A percentile compares a stretch with the other conserved stretches of the same genome.
These are phyloP conservation scores for Paecilomyces variotii DNA, from an alignment of 2,329 filamentous ascomycete species.

Conservation along the genomic window DNA sequence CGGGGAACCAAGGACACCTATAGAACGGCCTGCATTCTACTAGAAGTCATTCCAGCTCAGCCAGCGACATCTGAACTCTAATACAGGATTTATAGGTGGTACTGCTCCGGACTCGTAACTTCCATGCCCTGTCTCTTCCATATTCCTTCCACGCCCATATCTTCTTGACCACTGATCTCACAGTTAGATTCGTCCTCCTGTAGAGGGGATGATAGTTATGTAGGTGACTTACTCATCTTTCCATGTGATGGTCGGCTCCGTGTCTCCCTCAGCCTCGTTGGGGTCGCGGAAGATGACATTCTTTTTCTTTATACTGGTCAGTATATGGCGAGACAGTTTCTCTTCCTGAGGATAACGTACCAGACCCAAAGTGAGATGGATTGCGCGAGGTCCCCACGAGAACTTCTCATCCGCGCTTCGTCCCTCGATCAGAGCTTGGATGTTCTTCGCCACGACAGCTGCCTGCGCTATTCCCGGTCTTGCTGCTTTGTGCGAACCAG, in stretches of 20 bases:
- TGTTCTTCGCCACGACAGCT: conserved; percentile 25
- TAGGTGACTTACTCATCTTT: conserved; percentile 23
- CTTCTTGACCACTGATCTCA: conserved; percentile 22
- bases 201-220: neutral
- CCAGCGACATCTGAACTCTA: neutral
- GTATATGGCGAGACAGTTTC: neutral
- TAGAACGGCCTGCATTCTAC: neutral
- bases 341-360: conserved; percentile 13
- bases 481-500: conserved; percentile 27
- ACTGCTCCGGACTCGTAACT: conserved; percentile 21
- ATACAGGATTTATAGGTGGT: conserved; percentile 19
- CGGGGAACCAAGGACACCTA: neutral
- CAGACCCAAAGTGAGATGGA: conserved; percentile 27
- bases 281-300: conserved; percentile 32
- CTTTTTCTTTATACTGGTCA: conserved; percentile 18
- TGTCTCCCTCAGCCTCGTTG: conserved; percentile 24
- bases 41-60: neutral
- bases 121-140: conserved; percentile 25
- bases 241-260: conserved; percentile 23
- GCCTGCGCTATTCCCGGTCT: conserved; percentile 25
- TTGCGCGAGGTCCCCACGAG: conserved; percentile 20
- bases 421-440: conserved; percentile 24
- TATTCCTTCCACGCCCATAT: conserved; percentile 30
- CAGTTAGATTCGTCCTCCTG: conserved; percentile 7
- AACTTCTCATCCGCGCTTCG: conserved; percentile 15